A percentile compares a stretch with the other conserved stretches of the same genome.
Conservation (phyloP, 768 basidiomycete species). For the Amyloporia xantha region DNA sequence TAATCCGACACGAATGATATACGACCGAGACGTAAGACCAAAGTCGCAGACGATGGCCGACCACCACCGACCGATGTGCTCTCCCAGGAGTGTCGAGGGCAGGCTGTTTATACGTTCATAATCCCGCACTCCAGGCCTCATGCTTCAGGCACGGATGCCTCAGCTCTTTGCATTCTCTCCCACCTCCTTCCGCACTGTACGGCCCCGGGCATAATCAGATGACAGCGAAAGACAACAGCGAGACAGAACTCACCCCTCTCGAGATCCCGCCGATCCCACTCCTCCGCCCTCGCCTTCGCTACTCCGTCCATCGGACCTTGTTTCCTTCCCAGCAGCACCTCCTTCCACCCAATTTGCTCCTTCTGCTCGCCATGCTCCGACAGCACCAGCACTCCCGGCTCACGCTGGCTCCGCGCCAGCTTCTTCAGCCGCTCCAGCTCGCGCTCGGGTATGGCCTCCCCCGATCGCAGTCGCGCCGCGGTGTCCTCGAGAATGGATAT, state of each 20-base stretch:
- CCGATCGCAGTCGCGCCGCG: slow-evolving; percentile 42
- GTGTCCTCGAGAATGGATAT: slow-evolving; percentile 59
- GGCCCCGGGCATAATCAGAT: background rate
- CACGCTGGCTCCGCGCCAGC: slow-evolving; percentile 35
- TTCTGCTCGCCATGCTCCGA: background rate
- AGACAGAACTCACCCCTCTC: slow-evolving; percentile 20
- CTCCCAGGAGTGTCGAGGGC: no score
- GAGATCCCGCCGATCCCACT: slow-evolving; percentile 20
- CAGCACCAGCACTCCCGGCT: background rate
- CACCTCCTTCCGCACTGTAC: slow-evolving; percentile 12
- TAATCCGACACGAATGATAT: no score
- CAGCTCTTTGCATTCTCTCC: background rate
- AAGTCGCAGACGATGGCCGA: no score
- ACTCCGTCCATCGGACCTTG: slow-evolving; percentile 7
- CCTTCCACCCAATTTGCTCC: slow-evolving; percentile 22
- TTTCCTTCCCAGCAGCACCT: slow-evolving; percentile 25
- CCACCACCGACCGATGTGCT: no score
- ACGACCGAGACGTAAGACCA: no score
- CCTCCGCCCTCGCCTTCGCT: slow-evolving; percentile 15
- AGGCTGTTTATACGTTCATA: no score
- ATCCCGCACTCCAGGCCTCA: no score
- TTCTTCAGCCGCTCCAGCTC: slow-evolving; percentile 51
- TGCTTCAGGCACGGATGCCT: no score
- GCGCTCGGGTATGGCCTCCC: slow-evolving; percentile 36
- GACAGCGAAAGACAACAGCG: background rate